Evolutionary conservation across 495 filamentous ascomycete genomes (phyloP), one percentile per base, ranked within the genome.

Genomic region (Acidiella bohemica): DNA sequence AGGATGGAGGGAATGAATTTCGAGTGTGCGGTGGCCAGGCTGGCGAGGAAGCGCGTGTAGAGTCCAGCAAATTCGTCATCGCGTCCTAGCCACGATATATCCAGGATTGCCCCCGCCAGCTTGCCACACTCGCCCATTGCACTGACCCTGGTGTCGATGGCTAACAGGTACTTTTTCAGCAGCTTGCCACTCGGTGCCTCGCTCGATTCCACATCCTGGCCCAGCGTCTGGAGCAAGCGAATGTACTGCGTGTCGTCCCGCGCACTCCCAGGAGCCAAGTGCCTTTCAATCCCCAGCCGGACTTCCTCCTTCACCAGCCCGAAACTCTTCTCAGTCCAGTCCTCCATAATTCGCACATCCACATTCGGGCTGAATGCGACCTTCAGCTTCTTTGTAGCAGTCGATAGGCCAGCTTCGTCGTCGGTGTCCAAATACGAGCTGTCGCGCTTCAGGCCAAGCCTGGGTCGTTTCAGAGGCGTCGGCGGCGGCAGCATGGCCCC

Each of bases 11-110:
- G 59, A 31, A 80, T 63, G 59, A 76, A 82, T 2, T 69, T 67
- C 6, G 74, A 73, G 51, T 93, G 84, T 0, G 84, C 78, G 27
- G 81, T 87, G 11, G 81, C 70, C 29, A 99, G 63, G 47, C 78
- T 80, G 22, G 78, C 81, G 20, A 96, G 57, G 36, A 96, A 82
- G 36, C 81, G 72, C 33, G 80, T 73, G 59, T 80, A 96, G 2
- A 81, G 67, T 43, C 74, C 75, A 27, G 86, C 70, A 59, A 92
- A 95, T 3, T 68, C 62, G 42, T 86, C 77, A 52, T 88, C 81
- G 35, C 85, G 71, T 8, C 81, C 84, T 29, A 94, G 69, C 90
- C 90, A 99, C 26, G 75, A 66, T 57, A 75, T 82, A 43, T 71
- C 63, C 23, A 95, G 61, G 8, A 93, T 65, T 17, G 76, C 75